These are phyloP conservation scores for Scleroderma bovista DNA, from an alignment of 768 basidiomycete genomes.

Conservation along the genomic window DNA sequence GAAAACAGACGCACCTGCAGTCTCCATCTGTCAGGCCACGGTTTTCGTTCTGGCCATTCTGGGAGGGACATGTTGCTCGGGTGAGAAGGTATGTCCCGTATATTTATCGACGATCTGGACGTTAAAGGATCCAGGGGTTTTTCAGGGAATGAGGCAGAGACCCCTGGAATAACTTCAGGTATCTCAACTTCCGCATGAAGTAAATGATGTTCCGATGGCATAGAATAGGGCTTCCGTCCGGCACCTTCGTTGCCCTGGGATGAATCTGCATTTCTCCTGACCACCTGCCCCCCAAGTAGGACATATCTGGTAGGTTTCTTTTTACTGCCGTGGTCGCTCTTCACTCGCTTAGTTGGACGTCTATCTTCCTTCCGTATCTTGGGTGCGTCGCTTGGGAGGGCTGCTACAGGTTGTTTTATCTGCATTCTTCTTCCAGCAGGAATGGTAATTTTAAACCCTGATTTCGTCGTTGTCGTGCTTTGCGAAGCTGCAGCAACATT, in stretches of 20 bases:
- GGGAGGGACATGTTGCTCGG: neutral
- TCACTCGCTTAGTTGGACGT: neutral
- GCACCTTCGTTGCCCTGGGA: too few relatives aligned
- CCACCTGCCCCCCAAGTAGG: neutral
- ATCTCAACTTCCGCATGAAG: slow-evolving; percentile 1
- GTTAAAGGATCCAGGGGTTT: neutral
- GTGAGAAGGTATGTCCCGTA: neutral
- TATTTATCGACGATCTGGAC: neutral
- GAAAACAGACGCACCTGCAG: slow-evolving; percentile 11
- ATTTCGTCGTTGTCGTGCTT: neutral
- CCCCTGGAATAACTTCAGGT: slow-evolving; percentile 5
- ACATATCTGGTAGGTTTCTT: neutral
- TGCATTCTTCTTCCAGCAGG: neutral
- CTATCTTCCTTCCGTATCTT: too few relatives aligned
- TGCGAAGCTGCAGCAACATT: neutral
- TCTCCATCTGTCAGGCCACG: slow-evolving; percentile 14
- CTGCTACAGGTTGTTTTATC: neutral
- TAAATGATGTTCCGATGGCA: neutral
- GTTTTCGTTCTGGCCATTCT: slow-evolving; percentile 13
- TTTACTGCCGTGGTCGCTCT: too few relatives aligned
- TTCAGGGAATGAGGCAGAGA: neutral
- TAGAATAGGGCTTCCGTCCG: neutral
- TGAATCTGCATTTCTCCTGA: neutral
- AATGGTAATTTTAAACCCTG: neutral
- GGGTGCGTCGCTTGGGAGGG: too few relatives aligned